phyloP scores from a whole-genome alignment of 768 basidiomycete genomes.

The Coprinellus aureogranulatus region DNA sequence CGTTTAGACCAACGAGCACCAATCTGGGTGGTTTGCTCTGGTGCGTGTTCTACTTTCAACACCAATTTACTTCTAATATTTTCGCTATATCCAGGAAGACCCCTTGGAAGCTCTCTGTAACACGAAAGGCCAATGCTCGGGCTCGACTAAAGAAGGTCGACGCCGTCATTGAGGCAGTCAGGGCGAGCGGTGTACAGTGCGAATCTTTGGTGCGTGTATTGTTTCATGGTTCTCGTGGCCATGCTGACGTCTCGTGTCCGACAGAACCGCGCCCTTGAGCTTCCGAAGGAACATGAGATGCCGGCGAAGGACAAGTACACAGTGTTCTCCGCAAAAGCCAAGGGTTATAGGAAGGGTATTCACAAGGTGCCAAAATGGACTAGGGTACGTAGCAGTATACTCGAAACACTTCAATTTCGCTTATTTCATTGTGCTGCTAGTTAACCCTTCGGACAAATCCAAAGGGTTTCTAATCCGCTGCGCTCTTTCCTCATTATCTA shows the following conservation, averaged over 20 bases:
- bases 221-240: background rate
- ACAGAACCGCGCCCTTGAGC: slow-evolving; percentile 69
- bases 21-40: slow-evolving; percentile 80
- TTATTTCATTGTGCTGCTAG: slow-evolving; percentile 36
- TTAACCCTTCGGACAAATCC: slow-evolving; percentile 86
- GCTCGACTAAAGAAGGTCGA: slow-evolving; percentile 90
- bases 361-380: slow-evolving; percentile 99
- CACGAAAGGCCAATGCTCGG: slow-evolving; percentile 90
- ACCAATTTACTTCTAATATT: no score
- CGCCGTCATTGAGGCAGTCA: slow-evolving; percentile 85
- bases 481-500: slow-evolving; percentile 17
- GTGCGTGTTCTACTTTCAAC: slow-evolving; percentile 40
- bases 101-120: slow-evolving; percentile 88
- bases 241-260: background rate
- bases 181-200: slow-evolving; percentile 77
- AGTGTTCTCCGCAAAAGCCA: slow-evolving; percentile 65
- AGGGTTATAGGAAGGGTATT: slow-evolving; percentile 88
- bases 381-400: slow-evolving; percentile 51
- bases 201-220: slow-evolving; percentile 61
- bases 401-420: background rate
- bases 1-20: slow-evolving; percentile 71
- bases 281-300: slow-evolving; percentile 97
- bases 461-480: slow-evolving; percentile 71
- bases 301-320: slow-evolving; percentile 92
- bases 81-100: slow-evolving; percentile 83